phyloP scores from a whole-genome alignment of 179 eudicot genomes.

The Patellifolia procumbens region DNA sequence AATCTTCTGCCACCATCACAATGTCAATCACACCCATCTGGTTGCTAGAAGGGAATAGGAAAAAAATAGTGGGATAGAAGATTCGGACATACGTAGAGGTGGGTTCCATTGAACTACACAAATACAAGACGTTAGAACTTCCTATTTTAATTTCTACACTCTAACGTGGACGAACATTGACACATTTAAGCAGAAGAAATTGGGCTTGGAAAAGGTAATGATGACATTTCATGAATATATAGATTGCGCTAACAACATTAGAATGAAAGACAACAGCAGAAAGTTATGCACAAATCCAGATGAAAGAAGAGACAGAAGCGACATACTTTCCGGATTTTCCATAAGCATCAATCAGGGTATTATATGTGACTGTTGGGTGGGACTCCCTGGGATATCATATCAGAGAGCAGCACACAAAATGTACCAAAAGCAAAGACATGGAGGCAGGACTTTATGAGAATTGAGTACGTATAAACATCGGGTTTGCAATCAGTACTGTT shows the following conservation, averaged over 20 bases:
- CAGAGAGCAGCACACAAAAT: slow-evolving; percentile 61
- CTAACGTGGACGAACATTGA: not conserved
- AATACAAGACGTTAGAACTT: too few relatives aligned
- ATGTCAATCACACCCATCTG: slow-evolving; percentile 29
- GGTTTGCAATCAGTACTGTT: slow-evolving; percentile 59
- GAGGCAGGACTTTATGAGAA: slow-evolving; percentile 77
- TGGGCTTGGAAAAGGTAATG: not conserved
- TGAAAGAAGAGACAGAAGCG: slow-evolving; percentile 11
- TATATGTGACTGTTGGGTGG: slow-evolving; percentile 83
- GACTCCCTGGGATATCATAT: slow-evolving; percentile 76
- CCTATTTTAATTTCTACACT: not conserved
- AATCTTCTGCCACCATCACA: slow-evolving; percentile 29
- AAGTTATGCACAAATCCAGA: not conserved
- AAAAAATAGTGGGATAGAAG: too few relatives aligned
- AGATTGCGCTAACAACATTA: not conserved
- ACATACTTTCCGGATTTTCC: slow-evolving; percentile 78
- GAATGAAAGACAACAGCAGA: not conserved
- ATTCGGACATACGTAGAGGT: too few relatives aligned
- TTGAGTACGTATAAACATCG: slow-evolving; percentile 76
- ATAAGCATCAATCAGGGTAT: slow-evolving; percentile 78
- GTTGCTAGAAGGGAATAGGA: slow-evolving; percentile 19
- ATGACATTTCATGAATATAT: too few relatives aligned
- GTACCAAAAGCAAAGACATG: slow-evolving; percentile 65
- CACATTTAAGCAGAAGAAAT: not conserved
- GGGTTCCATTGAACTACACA: too few relatives aligned